Percentiles rank a stretch among this genome's conserved stretches.
Evolutionary conservation across 208 protist species (phyloP).

Genomic region (Herpetomonas tarakana): DNA sequence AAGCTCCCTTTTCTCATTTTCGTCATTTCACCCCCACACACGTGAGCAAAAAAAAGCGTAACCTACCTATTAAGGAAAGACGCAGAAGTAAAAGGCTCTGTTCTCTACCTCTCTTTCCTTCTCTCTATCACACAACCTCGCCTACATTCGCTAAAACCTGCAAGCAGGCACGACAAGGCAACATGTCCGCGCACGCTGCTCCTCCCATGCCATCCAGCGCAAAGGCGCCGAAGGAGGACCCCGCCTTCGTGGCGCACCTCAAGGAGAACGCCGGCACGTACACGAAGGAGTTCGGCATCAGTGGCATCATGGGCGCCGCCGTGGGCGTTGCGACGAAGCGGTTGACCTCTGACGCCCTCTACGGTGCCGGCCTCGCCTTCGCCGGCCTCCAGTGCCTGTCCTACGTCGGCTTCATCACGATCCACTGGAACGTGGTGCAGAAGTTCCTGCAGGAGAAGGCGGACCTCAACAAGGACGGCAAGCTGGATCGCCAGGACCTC

Average conservation of each 20-base stretch:
- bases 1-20: too few species aligned
- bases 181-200: slow-evolving; percentile 5
- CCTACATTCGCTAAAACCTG: too few species aligned
- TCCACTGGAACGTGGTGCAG: slow-evolving; percentile 60
- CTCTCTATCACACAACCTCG: too few species aligned
- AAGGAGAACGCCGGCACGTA: slow-evolving; percentile 5
- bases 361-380: slow-evolving; percentile 51
- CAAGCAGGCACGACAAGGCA: too few species aligned
- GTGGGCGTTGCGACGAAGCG: slow-evolving; percentile 42
- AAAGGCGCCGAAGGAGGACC: background rate
- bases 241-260: background rate
- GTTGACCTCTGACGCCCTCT: slow-evolving; percentile 57
- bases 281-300: slow-evolving; percentile 36
- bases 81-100: too few species aligned
- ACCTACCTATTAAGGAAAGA: too few species aligned
- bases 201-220: background rate
- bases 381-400: slow-evolving; percentile 47
- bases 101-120: too few species aligned
- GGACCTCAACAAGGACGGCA: slow-evolving; percentile 53
- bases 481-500: slow-evolving; percentile 42
- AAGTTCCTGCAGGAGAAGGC: slow-evolving; percentile 27
- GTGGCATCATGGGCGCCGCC: slow-evolving; percentile 38
- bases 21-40: too few species aligned
- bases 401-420: slow-evolving; percentile 58
- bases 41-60: too few species aligned